Percentiles rank a stretch among this genome's conserved stretches.
These are phyloP conservation scores for Ceratocystis alfenasii DNA, from an alignment of 2,329 filamentous ascomycete species.

Conservation along the genomic window DNA sequence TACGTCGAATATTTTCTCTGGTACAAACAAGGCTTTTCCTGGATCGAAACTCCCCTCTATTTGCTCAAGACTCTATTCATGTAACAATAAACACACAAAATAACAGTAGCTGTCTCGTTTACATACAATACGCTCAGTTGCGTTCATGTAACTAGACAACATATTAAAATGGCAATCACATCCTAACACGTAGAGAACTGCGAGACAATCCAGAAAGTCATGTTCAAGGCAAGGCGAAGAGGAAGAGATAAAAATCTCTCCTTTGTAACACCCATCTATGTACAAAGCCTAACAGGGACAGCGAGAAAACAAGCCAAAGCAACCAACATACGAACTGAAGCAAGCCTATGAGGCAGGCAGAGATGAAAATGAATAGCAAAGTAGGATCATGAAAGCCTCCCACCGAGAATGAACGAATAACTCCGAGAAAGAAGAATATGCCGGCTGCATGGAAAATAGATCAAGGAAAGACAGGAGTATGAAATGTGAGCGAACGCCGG, in stretches of 20 bases:
- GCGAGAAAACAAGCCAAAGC: neutral
- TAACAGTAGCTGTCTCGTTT: too few relatives aligned
- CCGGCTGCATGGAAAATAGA: neutral
- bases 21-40: too few relatives aligned
- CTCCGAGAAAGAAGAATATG: neutral
- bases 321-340: neutral
- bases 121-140: too few relatives aligned
- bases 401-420: neutral
- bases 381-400: neutral
- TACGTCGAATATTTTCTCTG: too few relatives aligned
- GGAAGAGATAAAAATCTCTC: conserved; percentile 10
- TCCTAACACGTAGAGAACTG: neutral
- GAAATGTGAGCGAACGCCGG: neutral
- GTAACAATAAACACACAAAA: too few relatives aligned
- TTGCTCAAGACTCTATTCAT: too few relatives aligned
- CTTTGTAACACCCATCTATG: conserved; percentile 1
- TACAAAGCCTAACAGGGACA: conserved; percentile 1
- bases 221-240: neutral
- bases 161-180: neutral
- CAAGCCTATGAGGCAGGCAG: neutral
- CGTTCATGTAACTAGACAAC: too few relatives aligned
- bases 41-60: too few relatives aligned
- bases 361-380: neutral
- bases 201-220: neutral
- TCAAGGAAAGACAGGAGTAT: neutral